Evolutionary conservation across 2,329 filamentous ascomycete genomes (phyloP).

Genomic region (Neopestalotiopsis sp.): DNA sequence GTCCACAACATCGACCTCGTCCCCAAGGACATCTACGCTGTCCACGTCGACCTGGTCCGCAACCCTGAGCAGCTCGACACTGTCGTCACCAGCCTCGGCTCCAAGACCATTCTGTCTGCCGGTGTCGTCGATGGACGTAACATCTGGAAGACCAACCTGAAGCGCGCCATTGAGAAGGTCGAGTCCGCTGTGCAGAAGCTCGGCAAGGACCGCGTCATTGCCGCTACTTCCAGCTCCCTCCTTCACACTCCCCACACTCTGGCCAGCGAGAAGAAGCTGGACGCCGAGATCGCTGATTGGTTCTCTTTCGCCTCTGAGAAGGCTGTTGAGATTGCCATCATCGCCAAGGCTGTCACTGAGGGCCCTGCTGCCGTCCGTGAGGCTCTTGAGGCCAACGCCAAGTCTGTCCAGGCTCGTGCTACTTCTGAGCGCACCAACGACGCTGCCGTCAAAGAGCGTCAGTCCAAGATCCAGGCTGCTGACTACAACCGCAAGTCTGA

Average conservation of each 20-base stretch:
- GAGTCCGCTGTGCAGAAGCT: conserved; percentile 92
- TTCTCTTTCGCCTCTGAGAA: conserved; percentile 99
- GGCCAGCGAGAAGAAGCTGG: conserved; percentile 97
- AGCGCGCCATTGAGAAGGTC: conserved; percentile 88
- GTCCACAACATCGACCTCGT: conserved; percentile 94
- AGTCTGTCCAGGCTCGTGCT: conserved; percentile 88
- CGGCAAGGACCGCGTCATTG: conserved; percentile 96
- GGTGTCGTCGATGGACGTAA: conserved; percentile 99
- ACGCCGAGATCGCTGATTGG: conserved; percentile 92
- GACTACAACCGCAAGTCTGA: conserved; percentile 93
- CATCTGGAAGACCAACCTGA: conserved; percentile 99
- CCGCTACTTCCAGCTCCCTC: conserved; percentile 95
- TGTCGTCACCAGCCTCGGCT: conserved; percentile 80
- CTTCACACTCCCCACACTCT: conserved; percentile 99
- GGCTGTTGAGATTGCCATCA: conserved; percentile 85
- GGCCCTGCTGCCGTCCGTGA: conserved; percentile 85
- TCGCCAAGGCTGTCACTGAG: conserved; percentile 96
- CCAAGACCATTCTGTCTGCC: conserved; percentile 88
- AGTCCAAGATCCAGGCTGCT: conserved; percentile 80
- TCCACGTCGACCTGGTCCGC: conserved; percentile 96
- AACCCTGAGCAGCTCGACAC: conserved; percentile 96
- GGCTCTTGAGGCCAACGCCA: conserved; percentile 95
- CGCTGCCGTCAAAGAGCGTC: conserved; percentile 95
- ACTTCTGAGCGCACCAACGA: conserved; percentile 96
- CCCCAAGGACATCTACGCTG: conserved; percentile 77